Evolutionary conservation across 2,329 filamentous ascomycete species (phyloP), one percentile per base, ranked within the genome.

Genomic region (Colletotrichum acutatum): DNA sequence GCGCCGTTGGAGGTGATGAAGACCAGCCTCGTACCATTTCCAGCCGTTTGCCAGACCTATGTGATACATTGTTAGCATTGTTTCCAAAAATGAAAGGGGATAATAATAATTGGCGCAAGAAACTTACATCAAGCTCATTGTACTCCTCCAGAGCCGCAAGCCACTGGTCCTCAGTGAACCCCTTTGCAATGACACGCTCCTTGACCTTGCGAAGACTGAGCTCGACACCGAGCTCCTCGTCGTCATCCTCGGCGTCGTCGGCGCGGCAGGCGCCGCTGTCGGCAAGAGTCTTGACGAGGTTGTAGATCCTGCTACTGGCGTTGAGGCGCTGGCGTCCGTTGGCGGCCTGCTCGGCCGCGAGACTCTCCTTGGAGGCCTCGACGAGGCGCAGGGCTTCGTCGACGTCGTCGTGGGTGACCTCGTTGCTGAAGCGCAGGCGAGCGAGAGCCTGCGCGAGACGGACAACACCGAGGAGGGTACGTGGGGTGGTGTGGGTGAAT

Each of bases 121-220:
- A 64, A 92, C 95, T 94, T 87, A 98, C 97, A 86, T 98, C 94
- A 74, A 97, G 85, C 76, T 90, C 87, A 3, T 94, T 92, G 83
- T 99, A 98, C 86, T 98, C 96, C 75, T 98, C 93, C 80, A 99
- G 88, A 24, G 95, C 93, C 77, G 90, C 90, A 79, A 94, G 88
- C 85, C 98, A 95, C 83, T 99, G 95, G 83, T 98, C 95, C 76
- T 95, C 93, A 0, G 96, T 99, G 83, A 98, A 99, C 3, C 97
- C 97, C 89, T 98, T 98, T 66, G 95, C 97, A 78, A 98, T 88
- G 34, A 99, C 95, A 76, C 97, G 87, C 83, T 98, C 95, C 81
- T 95, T 91, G 73, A 99, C 94, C 83, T 95, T 93, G 76, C 93
- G 90, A 86, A 99, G 89, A 82, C 93, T 97, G 78, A 99, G 85